These are phyloP conservation scores for Phytophthora melonis DNA, from an alignment of 352 stramenopile genomes.

Conservation along the genomic window DNA sequence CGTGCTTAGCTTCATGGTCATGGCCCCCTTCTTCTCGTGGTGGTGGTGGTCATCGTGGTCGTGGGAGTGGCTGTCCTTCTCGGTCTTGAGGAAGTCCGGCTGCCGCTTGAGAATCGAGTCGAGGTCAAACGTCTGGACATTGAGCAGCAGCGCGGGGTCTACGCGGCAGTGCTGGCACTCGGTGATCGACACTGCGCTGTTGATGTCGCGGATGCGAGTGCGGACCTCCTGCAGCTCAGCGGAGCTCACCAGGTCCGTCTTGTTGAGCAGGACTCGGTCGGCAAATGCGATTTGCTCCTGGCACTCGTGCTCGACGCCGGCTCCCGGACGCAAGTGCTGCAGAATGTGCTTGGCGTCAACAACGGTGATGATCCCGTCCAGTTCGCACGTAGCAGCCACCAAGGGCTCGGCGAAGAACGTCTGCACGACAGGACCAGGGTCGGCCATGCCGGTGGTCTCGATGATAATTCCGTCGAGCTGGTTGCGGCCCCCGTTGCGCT, in stretches of 20 bases:
- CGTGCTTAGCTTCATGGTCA: constrained; percentile 7
- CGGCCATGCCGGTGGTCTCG: constrained; percentile 91
- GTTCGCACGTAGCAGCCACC: constrained; percentile 72
- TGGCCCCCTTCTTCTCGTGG: constrained; percentile 17
- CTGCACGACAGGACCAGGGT: constrained; percentile 91
- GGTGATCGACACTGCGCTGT: constrained; percentile 55
- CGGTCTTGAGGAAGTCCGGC: constrained; percentile 60
- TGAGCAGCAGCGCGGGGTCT: constrained; percentile 47
- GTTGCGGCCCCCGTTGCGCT: constrained; percentile 41
- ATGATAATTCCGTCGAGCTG: constrained; percentile 89
- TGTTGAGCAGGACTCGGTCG: constrained; percentile 97
- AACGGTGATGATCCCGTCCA: constrained; percentile 96
- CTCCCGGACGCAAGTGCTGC: constrained; percentile 67
- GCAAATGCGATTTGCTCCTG: constrained; percentile 97
- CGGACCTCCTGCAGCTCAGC: constrained; percentile 69
- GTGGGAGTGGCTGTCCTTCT: constrained; percentile 22
- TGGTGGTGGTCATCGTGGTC: constrained; percentile 18
- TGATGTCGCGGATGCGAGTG: constrained; percentile 54
- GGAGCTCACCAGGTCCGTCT: constrained; percentile 93
- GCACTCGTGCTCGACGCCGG: constrained; percentile 82
- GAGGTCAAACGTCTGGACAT: constrained; percentile 60
- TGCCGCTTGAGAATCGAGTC: constrained; percentile 60
- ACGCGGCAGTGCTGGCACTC: constrained; percentile 62
- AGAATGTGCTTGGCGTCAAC: constrained; percentile 96
- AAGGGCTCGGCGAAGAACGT: constrained; percentile 95